Conservation (phyloP, 169 alveolate species). For the Eimeria acervulina region DNA sequence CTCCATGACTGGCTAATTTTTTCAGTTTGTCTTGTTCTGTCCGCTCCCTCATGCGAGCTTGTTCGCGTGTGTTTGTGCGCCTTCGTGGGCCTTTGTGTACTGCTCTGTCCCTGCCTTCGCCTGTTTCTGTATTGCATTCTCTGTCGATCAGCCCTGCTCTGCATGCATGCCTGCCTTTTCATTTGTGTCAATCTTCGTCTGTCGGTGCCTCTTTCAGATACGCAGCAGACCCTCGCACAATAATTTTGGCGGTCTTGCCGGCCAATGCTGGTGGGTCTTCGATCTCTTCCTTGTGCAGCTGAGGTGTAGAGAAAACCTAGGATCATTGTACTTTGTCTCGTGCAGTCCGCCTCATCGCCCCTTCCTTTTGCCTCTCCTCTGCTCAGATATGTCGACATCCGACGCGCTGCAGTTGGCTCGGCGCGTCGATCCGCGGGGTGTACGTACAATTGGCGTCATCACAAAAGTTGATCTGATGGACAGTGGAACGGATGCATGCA, state of each 20-base stretch:
- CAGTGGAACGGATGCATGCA: conserved; percentile 98
- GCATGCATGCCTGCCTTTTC: not conserved
- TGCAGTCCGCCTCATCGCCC: not conserved
- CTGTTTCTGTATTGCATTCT: too few relatives aligned
- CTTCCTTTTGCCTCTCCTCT: not conserved
- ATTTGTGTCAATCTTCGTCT: not conserved
- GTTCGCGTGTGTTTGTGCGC: too few relatives aligned
- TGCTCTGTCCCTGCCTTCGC: too few relatives aligned
- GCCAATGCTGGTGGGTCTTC: conserved; percentile 93
- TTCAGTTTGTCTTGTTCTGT: too few relatives aligned
- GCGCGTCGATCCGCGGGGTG: conserved; percentile 97
- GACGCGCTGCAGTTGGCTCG: conserved; percentile 98
- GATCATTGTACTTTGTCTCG: not conserved
- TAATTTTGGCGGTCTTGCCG: conserved; percentile 98
- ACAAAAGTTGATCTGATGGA: conserved; percentile 98
- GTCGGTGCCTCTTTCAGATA: conserved; percentile 84
- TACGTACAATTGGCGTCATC: conserved; percentile 97
- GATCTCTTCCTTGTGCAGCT: not conserved
- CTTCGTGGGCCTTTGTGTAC: too few relatives aligned
- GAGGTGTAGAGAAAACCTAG: not conserved
- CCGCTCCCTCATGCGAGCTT: too few relatives aligned
- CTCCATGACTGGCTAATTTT: too few relatives aligned
- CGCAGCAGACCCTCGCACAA: conserved; percentile 97
- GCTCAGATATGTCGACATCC: conserved; percentile 97
- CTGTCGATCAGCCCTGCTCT: too few relatives aligned